Conservation (phyloP, 2,329 filamentous ascomycete genomes). For the Arthrobotrys conoides region DNA sequence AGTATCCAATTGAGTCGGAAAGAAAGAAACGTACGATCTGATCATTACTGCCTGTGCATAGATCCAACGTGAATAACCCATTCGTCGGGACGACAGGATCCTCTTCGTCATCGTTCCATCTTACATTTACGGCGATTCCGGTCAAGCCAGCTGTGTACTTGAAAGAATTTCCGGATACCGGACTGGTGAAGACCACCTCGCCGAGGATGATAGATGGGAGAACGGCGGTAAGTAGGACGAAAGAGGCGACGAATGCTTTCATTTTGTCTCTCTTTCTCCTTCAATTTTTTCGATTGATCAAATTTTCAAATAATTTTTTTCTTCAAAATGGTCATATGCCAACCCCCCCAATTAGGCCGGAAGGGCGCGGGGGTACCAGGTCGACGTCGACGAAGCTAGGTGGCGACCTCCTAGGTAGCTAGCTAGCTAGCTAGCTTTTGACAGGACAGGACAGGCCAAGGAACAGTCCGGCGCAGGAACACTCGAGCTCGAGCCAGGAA, state of each 20-base stretch:
- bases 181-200: constrained; percentile 69
- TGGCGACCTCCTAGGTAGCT: not conserved
- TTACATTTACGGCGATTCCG: constrained; percentile 71
- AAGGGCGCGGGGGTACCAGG: constrained; percentile 13
- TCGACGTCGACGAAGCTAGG: constrained; percentile 9
- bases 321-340: constrained; percentile 18
- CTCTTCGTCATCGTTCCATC: constrained; percentile 73
- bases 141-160: constrained; percentile 65
- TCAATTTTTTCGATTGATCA: no score
- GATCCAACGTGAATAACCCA: constrained; percentile 72
- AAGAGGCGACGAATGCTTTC: constrained; percentile 21
- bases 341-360: constrained; percentile 15
- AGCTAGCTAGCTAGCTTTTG: constrained; percentile 8
- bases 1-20: constrained; percentile 51
- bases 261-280: constrained; percentile 6
- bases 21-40: constrained; percentile 68
- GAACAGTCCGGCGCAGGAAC: constrained; percentile 26
- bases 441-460: constrained; percentile 8
- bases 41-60: constrained; percentile 75
- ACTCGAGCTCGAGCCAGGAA: constrained; percentile 26
- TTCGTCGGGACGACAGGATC: constrained; percentile 71
- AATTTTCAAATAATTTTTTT: not conserved
- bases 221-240: constrained; percentile 24
- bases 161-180: constrained; percentile 71
- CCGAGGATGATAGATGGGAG: constrained; percentile 34